A percentile compares a stretch with the other conserved stretches of the same genome.
phyloP scores from a whole-genome alignment of 768 basidiomycete genomes.

The Cyclocybe cylindracea region DNA sequence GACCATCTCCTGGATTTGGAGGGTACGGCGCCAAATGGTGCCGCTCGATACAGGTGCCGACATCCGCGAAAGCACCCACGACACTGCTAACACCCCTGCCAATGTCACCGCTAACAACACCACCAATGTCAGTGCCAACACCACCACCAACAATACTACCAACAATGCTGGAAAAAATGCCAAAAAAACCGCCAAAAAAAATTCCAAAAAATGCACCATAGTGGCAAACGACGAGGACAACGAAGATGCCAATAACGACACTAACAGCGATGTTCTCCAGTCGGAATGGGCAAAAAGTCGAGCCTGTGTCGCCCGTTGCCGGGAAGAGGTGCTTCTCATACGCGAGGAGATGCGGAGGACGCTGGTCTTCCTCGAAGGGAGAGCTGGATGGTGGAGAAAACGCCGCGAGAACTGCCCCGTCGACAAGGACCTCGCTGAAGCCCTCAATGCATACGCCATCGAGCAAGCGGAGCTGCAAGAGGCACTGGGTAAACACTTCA shows the following conservation, averaged over 20 bases:
- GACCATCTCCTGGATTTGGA: too few relatives aligned
- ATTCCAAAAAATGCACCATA: too few relatives aligned
- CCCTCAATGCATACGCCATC: conserved; percentile 5
- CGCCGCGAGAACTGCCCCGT: neutral
- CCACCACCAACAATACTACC: too few relatives aligned
- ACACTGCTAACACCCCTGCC: too few relatives aligned
- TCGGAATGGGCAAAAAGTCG: conserved; percentile 13
- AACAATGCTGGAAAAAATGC: too few relatives aligned
- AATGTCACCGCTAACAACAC: too few relatives aligned
- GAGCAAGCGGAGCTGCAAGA: conserved; percentile 8
- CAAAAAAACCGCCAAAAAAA: too few relatives aligned
- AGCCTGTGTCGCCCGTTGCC: conserved; percentile 13
- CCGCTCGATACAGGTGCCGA: too few relatives aligned
- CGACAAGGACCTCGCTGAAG: conserved; percentile 2
- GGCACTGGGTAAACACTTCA: conserved; percentile 15
- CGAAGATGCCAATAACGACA: neutral
- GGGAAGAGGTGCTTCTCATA: conserved; percentile 13
- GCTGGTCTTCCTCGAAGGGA: conserved; percentile 9
- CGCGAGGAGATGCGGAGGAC: conserved; percentile 16
- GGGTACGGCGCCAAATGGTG: too few relatives aligned
- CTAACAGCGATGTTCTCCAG: neutral
- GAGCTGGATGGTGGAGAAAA: conserved; percentile 5
- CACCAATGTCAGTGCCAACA: too few relatives aligned
- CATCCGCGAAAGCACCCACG: too few relatives aligned
- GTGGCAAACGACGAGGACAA: neutral